Conservation (phyloP, 495 filamentous ascomycete species). For the Neurospora pannonica region DNA sequence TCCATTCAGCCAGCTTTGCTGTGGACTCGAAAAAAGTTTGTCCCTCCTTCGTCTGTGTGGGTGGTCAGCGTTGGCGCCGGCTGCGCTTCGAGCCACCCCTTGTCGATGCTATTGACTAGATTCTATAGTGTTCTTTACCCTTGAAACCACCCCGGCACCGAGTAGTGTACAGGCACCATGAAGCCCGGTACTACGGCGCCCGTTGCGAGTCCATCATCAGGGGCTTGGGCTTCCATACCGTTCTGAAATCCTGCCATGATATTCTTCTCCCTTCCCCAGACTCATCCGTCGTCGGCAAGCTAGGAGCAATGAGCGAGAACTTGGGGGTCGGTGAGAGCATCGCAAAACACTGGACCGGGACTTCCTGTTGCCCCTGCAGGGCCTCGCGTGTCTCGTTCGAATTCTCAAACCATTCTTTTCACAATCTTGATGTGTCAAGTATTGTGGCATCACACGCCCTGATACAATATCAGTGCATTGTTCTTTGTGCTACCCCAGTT, state of each 20-base stretch:
- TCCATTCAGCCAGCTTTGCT: neutral
- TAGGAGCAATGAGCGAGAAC: neutral
- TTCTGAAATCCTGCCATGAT: neutral
- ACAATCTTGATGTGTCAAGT: neutral
- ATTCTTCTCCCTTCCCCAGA: neutral
- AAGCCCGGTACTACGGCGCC: neutral
- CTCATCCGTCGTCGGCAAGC: neutral
- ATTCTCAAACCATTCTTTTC: neutral
- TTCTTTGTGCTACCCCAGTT: slow-evolving; percentile 16
- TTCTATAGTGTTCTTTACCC: neutral
- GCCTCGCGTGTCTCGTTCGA: neutral
- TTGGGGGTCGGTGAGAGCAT: neutral
- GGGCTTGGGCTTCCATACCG: neutral
- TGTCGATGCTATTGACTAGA: neutral
- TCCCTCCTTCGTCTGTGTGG: neutral
- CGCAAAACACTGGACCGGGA: neutral
- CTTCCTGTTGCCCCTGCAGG: neutral
- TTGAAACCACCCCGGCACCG: neutral
- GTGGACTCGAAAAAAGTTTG: neutral
- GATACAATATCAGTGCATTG: slow-evolving; percentile 18
- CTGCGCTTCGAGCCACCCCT: slow-evolving; percentile 3
- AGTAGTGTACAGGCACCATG: neutral
- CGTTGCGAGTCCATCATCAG: neutral
- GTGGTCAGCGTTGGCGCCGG: slow-evolving; percentile 4
- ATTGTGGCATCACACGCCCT: slow-evolving; percentile 11